A percentile compares a stretch with the other conserved stretches of the same genome.
Conservation (phyloP, 306 rosid species). For the Corylus avellana region DNA sequence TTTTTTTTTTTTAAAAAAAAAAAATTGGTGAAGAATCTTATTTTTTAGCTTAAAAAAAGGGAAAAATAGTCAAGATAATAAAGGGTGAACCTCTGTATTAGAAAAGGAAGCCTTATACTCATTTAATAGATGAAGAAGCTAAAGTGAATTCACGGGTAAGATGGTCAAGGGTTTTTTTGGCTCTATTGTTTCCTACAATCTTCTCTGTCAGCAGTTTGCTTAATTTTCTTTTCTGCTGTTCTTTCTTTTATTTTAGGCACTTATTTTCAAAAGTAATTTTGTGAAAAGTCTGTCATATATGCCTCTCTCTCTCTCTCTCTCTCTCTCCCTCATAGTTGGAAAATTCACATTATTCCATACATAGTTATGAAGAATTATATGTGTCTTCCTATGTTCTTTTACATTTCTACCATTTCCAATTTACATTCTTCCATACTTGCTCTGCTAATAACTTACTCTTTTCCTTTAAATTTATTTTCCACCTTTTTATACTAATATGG, state of each 20-base stretch:
- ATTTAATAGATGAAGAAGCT: not conserved
- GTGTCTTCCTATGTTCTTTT: slow-evolving; percentile 1
- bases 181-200: not conserved
- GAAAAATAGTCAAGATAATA: not conserved
- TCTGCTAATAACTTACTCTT: slow-evolving; percentile 5
- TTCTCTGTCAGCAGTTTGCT: not conserved
- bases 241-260: slow-evolving; percentile 9
- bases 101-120: too few relatives aligned
- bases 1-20: not conserved
- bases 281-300: not conserved
- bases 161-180: not conserved
- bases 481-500: not conserved
- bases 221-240: not conserved
- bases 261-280: not conserved
- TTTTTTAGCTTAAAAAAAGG: not conserved
- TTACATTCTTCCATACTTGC: slow-evolving; percentile 24
- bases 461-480: not conserved
- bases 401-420: slow-evolving; percentile 7
- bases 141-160: not conserved
- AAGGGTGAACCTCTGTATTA: not conserved
- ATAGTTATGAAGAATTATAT: not conserved
- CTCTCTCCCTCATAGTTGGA: not conserved
- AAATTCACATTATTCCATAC: not conserved
- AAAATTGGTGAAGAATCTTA: not conserved
- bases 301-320: not conserved